Conservation (phyloP, 2,329 filamentous ascomycete genomes). For the Phialocephala sp. region DNA sequence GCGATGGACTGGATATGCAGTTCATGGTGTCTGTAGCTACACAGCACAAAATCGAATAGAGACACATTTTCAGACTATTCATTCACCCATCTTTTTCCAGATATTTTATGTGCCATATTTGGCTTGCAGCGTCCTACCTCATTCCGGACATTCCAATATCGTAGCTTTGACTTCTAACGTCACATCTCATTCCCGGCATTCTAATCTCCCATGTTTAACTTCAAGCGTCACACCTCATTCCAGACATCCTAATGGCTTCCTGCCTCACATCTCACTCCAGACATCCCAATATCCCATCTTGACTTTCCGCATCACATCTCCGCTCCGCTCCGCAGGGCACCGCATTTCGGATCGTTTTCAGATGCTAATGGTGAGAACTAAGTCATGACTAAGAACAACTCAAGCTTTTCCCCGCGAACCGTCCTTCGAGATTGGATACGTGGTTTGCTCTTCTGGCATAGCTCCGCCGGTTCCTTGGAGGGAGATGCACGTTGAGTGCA, state of each 20-base stretch:
- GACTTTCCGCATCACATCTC: background rate
- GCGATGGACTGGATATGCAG: background rate
- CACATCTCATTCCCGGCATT: too few relatives aligned
- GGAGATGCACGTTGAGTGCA: too few relatives aligned
- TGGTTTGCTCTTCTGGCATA: slow-evolving; percentile 13
- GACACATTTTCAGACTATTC: background rate
- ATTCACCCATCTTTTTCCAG: too few relatives aligned
- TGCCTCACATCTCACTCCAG: background rate
- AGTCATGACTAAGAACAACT: background rate
- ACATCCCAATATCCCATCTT: background rate
- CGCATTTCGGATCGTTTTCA: background rate
- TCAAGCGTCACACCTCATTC: too few relatives aligned
- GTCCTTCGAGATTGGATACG: background rate
- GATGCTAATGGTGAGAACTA: background rate
- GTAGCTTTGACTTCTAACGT: too few relatives aligned
- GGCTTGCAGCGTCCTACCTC: too few relatives aligned
- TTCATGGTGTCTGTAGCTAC: background rate
- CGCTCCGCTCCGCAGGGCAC: slow-evolving; percentile 7
- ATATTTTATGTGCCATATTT: too few relatives aligned
- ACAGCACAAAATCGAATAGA: background rate
- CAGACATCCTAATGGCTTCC: background rate
- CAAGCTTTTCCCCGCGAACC: background rate
- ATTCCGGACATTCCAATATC: too few relatives aligned
- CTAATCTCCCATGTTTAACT: too few relatives aligned
- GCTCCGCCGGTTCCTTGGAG: slow-evolving; percentile 14